phyloP scores from a whole-genome alignment of 1,284 basidiomycete genomes.

The Erythrobasidium hasegawianum region DNA sequence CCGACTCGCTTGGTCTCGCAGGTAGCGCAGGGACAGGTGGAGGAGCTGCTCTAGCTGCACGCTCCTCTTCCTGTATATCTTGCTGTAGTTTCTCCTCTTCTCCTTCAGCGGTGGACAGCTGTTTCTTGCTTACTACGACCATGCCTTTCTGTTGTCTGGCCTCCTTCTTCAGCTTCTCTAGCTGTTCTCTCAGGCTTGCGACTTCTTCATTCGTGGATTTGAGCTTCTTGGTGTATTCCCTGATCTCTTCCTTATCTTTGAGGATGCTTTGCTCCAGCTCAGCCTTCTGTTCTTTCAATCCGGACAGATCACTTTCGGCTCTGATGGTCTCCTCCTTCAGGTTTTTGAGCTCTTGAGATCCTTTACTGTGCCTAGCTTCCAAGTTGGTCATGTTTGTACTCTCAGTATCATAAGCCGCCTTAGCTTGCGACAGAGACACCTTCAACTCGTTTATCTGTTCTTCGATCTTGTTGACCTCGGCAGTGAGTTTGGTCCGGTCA shows the following conservation, averaged over 20 bases:
- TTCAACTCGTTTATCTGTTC: slow-evolving; percentile 55
- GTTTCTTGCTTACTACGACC: slow-evolving; percentile 90
- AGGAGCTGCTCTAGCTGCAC: slow-evolving; percentile 54
- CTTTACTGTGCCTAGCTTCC: slow-evolving; percentile 66
- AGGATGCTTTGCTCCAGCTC: slow-evolving; percentile 85
- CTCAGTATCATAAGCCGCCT: slow-evolving; percentile 78
- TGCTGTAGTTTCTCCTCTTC: slow-evolving; percentile 61
- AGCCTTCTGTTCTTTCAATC: slow-evolving; percentile 79
- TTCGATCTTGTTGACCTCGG: slow-evolving; percentile 58
- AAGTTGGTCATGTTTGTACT: slow-evolving; percentile 68
- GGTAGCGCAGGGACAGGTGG: slow-evolving; percentile 51
- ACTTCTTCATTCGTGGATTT: slow-evolving; percentile 73
- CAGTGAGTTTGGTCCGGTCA: slow-evolving; percentile 49
- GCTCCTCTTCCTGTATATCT: slow-evolving; percentile 59
- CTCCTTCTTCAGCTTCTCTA: slow-evolving; percentile 89
- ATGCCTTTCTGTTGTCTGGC: slow-evolving; percentile 93
- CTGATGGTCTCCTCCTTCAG: slow-evolving; percentile 76
- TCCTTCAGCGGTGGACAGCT: slow-evolving; percentile 76
- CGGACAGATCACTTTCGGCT: slow-evolving; percentile 88
- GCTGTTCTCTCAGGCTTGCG: slow-evolving; percentile 64
- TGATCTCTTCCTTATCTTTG: slow-evolving; percentile 89
- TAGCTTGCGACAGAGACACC: slow-evolving; percentile 50
- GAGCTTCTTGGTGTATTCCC: slow-evolving; percentile 79
- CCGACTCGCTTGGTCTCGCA: slow-evolving; percentile 52
- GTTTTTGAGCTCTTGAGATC: slow-evolving; percentile 70